Percentiles rank a stretch among this genome's conserved stretches.
Evolutionary conservation across 192 early-diverging fungal species (phyloP).

Genomic region (Podila horticola): DNA sequence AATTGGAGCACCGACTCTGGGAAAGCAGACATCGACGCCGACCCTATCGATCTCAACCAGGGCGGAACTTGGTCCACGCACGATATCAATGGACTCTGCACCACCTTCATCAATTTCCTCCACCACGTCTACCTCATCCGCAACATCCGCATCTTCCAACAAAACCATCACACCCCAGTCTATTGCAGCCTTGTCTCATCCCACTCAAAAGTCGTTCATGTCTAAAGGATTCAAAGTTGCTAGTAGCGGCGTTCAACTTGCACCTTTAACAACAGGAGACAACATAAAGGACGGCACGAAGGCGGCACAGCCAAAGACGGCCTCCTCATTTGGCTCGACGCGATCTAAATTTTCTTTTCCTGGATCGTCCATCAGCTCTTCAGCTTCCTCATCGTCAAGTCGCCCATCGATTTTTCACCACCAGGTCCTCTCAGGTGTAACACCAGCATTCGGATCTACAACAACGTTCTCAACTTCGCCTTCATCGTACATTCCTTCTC

Average conservation of each 20-base stretch:
- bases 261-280: not conserved
- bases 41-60: too few species aligned
- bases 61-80: too few species aligned
- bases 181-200: not conserved
- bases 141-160: slow-evolving; percentile 1
- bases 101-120: too few species aligned
- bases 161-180: not conserved
- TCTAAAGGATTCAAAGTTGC: not conserved
- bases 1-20: too few species aligned
- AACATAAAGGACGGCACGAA: not conserved
- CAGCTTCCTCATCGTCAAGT: not conserved
- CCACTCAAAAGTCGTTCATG: not conserved
- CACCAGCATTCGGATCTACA: not conserved
- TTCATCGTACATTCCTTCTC: not conserved
- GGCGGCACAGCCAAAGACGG: not conserved
- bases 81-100: too few species aligned
- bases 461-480: not conserved
- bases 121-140: too few species aligned
- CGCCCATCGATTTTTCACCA: not conserved
- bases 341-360: slow-evolving; percentile 18
- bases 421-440: not conserved
- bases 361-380: not conserved
- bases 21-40: too few species aligned
- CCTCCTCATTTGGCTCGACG: not conserved
- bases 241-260: not conserved